Percentiles rank a stretch among this genome's conserved stretches.
phyloP scores from a whole-genome alignment of 1,139 yeast species.

The Yamadazyma jaroonii region DNA sequence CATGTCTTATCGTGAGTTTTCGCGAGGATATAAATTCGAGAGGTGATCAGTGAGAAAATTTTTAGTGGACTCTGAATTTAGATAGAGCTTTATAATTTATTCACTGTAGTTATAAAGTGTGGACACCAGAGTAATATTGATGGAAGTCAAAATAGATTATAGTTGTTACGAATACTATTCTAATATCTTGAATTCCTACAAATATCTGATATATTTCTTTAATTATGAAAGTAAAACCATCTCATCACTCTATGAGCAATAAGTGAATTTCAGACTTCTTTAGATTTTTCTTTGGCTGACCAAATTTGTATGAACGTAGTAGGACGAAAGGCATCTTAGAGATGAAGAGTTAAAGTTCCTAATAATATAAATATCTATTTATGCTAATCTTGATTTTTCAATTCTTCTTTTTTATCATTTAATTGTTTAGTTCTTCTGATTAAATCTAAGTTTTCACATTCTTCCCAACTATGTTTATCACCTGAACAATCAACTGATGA shows the following conservation, averaged over 20 bases:
- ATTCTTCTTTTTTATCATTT: slow-evolving; percentile 46
- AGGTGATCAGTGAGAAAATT: slow-evolving; percentile 1
- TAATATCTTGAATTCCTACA: neutral
- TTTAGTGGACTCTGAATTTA: slow-evolving; percentile 39
- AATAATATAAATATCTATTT: slow-evolving; percentile 2
- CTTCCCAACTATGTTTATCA: slow-evolving; percentile 83
- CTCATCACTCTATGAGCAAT: too few relatives aligned
- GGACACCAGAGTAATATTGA: slow-evolving; percentile 21
- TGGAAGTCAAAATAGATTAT: neutral
- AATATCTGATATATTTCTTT: neutral
- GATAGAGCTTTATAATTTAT: slow-evolving; percentile 50
- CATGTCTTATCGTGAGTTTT: slow-evolving; percentile 4
- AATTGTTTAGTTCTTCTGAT: slow-evolving; percentile 77
- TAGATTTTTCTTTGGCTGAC: too few relatives aligned
- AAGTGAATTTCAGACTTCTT: too few relatives aligned
- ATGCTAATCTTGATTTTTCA: slow-evolving; percentile 1
- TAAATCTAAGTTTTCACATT: slow-evolving; percentile 81
- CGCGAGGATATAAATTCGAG: slow-evolving; percentile 1
- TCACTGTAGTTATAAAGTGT: slow-evolving; percentile 46
- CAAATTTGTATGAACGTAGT: too few relatives aligned
- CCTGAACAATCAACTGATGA: slow-evolving; percentile 61
- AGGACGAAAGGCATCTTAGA: too few relatives aligned
- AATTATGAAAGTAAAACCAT: too few relatives aligned
- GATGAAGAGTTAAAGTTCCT: too few relatives aligned
- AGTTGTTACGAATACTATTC: neutral